These are phyloP conservation scores for Nymphaea colorata DNA, from an alignment of 164 flowering plant species.

Conservation along the genomic window DNA sequence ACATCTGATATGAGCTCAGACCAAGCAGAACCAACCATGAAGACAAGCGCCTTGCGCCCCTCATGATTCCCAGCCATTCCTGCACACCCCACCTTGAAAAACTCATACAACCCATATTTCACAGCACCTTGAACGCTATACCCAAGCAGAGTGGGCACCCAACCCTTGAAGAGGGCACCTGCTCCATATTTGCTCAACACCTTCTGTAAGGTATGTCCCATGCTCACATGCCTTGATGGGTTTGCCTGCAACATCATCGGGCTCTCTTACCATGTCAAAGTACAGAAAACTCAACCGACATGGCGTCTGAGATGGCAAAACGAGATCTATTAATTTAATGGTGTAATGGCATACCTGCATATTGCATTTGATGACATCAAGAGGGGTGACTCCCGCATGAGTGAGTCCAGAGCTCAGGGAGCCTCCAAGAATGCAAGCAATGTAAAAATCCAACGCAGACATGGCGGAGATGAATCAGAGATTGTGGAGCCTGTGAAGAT, in stretches of 20 bases:
- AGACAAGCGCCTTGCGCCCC: slow-evolving; percentile 1
- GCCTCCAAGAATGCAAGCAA: slow-evolving; percentile 3
- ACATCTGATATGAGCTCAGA: slow-evolving; percentile 1
- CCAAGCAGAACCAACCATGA: neutral
- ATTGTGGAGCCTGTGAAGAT: neutral
- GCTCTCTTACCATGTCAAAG: neutral
- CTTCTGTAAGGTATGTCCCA: neutral
- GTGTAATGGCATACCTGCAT: neutral
- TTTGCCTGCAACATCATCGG: neutral
- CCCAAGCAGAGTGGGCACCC: neutral
- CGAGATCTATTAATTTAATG: no score
- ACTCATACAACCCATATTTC: slow-evolving; percentile 1
- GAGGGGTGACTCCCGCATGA: slow-evolving; percentile 4
- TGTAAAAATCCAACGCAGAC: slow-evolving; percentile 1
- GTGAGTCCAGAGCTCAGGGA: neutral
- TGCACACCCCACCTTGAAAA: neutral
- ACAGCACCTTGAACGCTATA: slow-evolving; percentile 1
- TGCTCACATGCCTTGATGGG: slow-evolving; percentile 1
- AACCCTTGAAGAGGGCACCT: slow-evolving; percentile 1
- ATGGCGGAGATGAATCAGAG: neutral
- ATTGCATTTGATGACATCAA: slow-evolving; percentile 1
- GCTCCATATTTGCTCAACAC: neutral
- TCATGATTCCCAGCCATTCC: neutral
- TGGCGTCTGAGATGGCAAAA: no score
- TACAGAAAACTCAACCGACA: neutral